Base-by-base conservation (phyloP, 176 grass and related monocot species). In the Zoysia pacifica region DNA sequence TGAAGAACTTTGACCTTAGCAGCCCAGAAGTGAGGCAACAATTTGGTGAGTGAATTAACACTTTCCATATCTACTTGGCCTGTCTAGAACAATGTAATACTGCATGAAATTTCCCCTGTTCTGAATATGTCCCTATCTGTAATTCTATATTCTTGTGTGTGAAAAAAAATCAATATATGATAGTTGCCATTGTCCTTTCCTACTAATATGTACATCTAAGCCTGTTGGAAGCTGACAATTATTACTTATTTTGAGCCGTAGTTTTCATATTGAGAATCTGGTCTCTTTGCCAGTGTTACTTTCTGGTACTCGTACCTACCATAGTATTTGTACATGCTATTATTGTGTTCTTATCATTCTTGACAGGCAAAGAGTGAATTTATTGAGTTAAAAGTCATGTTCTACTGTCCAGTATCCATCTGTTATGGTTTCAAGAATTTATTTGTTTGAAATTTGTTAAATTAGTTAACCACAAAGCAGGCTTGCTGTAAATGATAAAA, bases 1-100 rank as follows among this genome's bases (percentile, higher is more conserved):
- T 99, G 60, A 99, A 95, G 80, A 99, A 99, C 81, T 99, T 99
- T 51, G 89, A 99, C 75, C 90, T 99, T 65, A 93, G 82, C 88
- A 99, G 97, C 68, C 97, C 93, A 56, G 93, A 99, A 79, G 86
- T 99, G 45, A 89, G 88, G 61, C 86, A 99, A 40, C 97, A 96
- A 85, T 96, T 99, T 82, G 97, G 97, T 99, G 75, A 93, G 95
- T 93, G 39, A 76, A 82, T 65, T 72, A 49, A 69, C 39, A 39
- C 6, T 82, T 82, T 53, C 35, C 9, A 36, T 39, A 36, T 80
- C 44, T 72, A 58, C 11, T 35, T 70, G 39, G 4, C 16, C 48
- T 75, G 16, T 55, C 75, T 80, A 12, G n/a, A 85, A 72, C 12
- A 8, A 9, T 13, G 11, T 11, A 70, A 28, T 28, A 59, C 16